These are phyloP conservation scores for Nicotiana obtusifolia DNA, from an alignment of 257 asterid species.

Conservation along the genomic window DNA sequence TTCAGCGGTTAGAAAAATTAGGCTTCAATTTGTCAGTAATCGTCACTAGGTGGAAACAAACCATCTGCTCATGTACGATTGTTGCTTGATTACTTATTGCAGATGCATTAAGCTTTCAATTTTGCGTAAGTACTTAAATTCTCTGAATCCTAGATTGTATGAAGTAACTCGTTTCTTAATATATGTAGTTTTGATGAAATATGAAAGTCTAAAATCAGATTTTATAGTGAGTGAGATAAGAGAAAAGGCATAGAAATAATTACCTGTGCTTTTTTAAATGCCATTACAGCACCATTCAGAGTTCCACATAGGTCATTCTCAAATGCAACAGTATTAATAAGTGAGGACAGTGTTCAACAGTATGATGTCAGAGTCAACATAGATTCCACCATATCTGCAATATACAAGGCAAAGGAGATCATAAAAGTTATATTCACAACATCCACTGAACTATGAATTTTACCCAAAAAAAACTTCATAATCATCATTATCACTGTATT, in stretches of 20 bases:
- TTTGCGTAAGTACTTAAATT: neutral
- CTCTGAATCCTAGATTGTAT: neutral
- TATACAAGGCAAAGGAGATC: constrained; percentile 13
- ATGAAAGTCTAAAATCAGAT: neutral
- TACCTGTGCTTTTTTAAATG: constrained; percentile 84
- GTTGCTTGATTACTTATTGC: no score
- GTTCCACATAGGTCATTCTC: constrained; percentile 51
- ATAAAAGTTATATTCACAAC: neutral
- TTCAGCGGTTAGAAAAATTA: neutral
- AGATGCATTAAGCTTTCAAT: neutral
- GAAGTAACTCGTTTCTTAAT: neutral
- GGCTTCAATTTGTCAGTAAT: no score
- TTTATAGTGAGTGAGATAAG: neutral
- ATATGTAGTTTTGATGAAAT: neutral
- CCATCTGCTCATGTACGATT: no score
- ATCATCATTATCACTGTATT: neutral
- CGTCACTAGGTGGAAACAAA: no score
- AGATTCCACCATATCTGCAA: constrained; percentile 82
- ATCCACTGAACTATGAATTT: neutral
- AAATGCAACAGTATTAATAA: constrained; percentile 56
- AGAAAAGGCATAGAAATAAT: no score
- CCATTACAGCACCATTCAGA: constrained; percentile 90
- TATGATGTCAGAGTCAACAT: constrained; percentile 79
- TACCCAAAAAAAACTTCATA: neutral
- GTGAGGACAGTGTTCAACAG: constrained; percentile 64